These are phyloP conservation scores for Malus hybrid DNA, from an alignment of 331 rosid genomes.

Conservation along the genomic window DNA sequence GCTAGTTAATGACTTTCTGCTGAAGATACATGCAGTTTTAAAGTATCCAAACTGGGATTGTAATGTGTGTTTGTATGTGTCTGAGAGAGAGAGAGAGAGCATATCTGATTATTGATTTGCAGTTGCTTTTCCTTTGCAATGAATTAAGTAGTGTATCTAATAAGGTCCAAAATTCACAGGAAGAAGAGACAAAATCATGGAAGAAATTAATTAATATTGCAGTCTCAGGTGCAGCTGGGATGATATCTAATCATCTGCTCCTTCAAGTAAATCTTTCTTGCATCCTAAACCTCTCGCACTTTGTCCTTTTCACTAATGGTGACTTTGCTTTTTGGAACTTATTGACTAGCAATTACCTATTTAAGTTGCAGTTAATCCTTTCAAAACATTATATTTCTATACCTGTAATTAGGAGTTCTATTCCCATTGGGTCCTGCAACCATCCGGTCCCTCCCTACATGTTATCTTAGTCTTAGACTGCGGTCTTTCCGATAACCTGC, in stretches of 20 bases:
- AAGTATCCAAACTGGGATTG: no score
- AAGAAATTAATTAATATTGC: constrained; percentile 80
- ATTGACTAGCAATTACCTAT: neutral
- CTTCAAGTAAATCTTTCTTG: constrained; percentile 58
- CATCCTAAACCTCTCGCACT: neutral
- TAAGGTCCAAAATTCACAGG: constrained; percentile 42
- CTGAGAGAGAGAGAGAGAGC: neutral
- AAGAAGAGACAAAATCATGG: constrained; percentile 93
- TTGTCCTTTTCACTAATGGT: neutral
- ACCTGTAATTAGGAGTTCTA: neutral
- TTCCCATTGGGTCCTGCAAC: neutral
- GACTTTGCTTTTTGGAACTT: neutral
- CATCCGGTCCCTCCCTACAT: neutral
- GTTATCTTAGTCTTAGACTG: neutral
- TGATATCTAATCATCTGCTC: constrained; percentile 93
- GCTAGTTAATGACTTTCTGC: neutral
- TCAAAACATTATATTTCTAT: neutral
- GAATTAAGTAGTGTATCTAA: neutral
- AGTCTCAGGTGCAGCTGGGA: constrained; percentile 99
- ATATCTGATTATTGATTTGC: neutral
- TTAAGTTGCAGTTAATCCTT: neutral
- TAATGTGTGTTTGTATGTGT: no score
- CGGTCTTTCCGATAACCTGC: neutral
- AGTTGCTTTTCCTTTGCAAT: no score
- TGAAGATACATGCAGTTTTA: neutral